Evolutionary conservation across 306 rosid genomes (phyloP), one percentile per base, ranked within the genome.

Genomic region (Prunus davidiana): DNA sequence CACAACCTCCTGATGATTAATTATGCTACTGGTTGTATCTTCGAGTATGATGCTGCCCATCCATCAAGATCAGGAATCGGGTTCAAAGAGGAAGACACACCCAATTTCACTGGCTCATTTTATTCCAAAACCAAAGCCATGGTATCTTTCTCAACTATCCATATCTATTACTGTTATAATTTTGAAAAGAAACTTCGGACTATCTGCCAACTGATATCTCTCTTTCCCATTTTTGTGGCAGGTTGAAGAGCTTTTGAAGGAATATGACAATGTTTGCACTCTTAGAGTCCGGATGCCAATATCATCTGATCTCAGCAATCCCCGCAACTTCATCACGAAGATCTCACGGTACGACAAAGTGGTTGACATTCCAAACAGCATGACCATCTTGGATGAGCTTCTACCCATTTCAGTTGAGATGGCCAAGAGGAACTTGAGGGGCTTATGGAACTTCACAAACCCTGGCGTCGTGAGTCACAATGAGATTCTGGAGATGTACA

Each of bases 401-500:
- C 76, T 89, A 4, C 89, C 88, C 18, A 79, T 89, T 72, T 89
- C 91, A 43, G 54, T 87, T 81, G 88, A 87, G 88, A 89, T 87
- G 87, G 88, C 88, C 19, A 87, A 85, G 69, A 81, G 89, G 63
- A 83, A 87, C 34, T 70, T 75, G 62, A 83, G 69, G 83, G 91
- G 91, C 24, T 79, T 77, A 27, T 87, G 93, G 93, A 85, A 85
- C 88, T 85, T 87, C 75, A 83, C 93, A 74, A 89, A 89, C 69
- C 91, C 91, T 2, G 91, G 91, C 27, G 80, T 64, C 54, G 88
- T 89, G 67, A 87, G 85, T 50, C 85, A 81, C 81, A 87, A 85
- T 66, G 93, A 87, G 84, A 87, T 89, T 74, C 82, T 89, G 64
- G 91, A 89, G 78, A 84, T 89, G 91, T 89, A 89, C 79, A 87